These are phyloP conservation scores for Claviceps sp. DNA, from an alignment of 2,329 filamentous ascomycete genomes.

Conservation along the genomic window DNA sequence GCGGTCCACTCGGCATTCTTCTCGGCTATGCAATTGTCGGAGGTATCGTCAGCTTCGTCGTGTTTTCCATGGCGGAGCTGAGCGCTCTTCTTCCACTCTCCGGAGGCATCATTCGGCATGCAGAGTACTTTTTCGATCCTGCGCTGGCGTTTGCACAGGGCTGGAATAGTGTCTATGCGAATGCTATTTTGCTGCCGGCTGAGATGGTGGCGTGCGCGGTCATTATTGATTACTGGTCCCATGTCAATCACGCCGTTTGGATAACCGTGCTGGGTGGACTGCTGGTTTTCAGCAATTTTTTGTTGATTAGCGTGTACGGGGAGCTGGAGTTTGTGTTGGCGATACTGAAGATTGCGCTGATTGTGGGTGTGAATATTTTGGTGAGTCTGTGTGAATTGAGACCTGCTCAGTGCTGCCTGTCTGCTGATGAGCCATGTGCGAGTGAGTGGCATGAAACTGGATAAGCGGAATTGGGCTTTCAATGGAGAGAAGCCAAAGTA, in stretches of 20 bases:
- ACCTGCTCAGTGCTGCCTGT: too few species aligned
- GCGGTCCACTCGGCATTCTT: constrained; percentile 38
- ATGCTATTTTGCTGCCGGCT: constrained; percentile 37
- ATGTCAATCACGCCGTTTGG: constrained; percentile 40
- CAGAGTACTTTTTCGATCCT: constrained; percentile 47
- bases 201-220: constrained; percentile 40
- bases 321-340: constrained; percentile 47
- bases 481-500: too few species aligned
- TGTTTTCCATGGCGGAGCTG: constrained; percentile 47
- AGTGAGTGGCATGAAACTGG: neutral
- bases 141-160: constrained; percentile 37
- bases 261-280: constrained; percentile 41
- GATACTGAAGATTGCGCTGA: constrained; percentile 43
- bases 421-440: neutral
- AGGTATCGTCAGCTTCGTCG: constrained; percentile 31
- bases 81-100: constrained; percentile 47
- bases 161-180: constrained; percentile 38
- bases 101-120: constrained; percentile 50
- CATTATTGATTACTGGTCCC: constrained; percentile 30
- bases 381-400: constrained; percentile 16
- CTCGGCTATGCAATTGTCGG: constrained; percentile 43
- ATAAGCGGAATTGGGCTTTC: too few species aligned
- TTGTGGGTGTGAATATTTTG: constrained; percentile 51
- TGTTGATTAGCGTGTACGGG: constrained; percentile 43
- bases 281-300: constrained; percentile 37